phyloP scores from a whole-genome alignment of 2,329 filamentous ascomycete species.

The Mariannaea sp. region DNA sequence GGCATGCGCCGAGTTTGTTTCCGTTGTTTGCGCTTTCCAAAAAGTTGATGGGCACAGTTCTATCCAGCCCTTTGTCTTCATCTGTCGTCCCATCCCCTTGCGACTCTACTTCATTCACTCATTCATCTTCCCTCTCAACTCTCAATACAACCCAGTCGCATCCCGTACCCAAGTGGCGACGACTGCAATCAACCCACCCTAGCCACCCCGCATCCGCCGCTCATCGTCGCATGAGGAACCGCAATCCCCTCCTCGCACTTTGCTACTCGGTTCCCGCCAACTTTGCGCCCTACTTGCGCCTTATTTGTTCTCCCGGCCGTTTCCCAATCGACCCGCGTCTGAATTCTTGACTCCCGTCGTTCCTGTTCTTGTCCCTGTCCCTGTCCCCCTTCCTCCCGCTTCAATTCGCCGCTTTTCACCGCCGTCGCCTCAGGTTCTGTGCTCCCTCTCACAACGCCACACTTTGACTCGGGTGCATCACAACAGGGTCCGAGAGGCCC shows the following conservation, averaged over 20 bases:
- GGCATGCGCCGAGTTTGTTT: no score
- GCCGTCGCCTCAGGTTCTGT: constrained; percentile 4
- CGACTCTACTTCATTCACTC: no score
- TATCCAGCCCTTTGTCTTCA: no score
- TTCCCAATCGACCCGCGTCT: no score
- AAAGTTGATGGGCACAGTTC: no score
- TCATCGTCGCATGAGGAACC: constrained; percentile 4
- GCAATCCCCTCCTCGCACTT: background rate
- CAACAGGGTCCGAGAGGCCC: constrained; percentile 25
- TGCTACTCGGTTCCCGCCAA: background rate
- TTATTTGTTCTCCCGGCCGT: no score
- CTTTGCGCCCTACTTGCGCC: background rate
- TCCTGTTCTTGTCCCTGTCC: background rate
- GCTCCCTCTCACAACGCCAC: constrained; percentile 13
- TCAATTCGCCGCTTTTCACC: background rate
- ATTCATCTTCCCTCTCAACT: background rate
- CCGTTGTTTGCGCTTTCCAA: no score
- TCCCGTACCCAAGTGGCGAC: no score
- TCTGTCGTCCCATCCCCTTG: no score
- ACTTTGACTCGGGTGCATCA: constrained; percentile 17
- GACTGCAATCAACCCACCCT: background rate
- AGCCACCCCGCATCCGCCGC: background rate
- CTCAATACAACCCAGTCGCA: background rate
- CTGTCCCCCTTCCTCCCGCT: no score
- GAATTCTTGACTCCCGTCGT: background rate